A percentile compares a stretch with the other conserved stretches of the same genome.
Conservation (phyloP, 2,329 filamentous ascomycete species). For the Aspergillaceae sp. region DNA sequence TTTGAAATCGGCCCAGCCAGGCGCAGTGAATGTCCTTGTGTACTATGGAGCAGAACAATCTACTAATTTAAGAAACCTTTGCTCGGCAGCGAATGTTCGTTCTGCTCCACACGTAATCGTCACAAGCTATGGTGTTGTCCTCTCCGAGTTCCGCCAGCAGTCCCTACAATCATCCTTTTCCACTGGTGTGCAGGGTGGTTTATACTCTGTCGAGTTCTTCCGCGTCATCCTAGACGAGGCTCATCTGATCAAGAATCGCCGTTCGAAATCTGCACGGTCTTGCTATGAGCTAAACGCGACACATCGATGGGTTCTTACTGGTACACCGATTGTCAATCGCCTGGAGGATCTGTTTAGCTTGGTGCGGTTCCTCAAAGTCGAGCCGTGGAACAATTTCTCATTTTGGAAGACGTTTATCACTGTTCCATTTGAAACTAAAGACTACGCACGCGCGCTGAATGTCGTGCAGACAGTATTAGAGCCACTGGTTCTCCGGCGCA, state of each 20-base stretch:
- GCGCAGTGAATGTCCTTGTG: slow-evolving; percentile 72
- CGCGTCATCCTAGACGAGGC: slow-evolving; percentile 92
- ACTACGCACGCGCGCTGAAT: slow-evolving; percentile 86
- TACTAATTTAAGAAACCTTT: slow-evolving; percentile 67
- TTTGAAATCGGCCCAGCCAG: slow-evolving; percentile 76
- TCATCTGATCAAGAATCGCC: slow-evolving; percentile 82
- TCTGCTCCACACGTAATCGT: slow-evolving; percentile 84
- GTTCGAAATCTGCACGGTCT: slow-evolving; percentile 88
- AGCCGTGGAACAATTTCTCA: slow-evolving; percentile 97
- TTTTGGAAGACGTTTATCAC: slow-evolving; percentile 99
- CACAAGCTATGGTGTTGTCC: slow-evolving; percentile 84
- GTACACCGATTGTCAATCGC: slow-evolving; percentile 93
- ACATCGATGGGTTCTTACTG: slow-evolving; percentile 89
- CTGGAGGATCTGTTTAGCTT: slow-evolving; percentile 91
- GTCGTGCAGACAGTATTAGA: slow-evolving; percentile 96
- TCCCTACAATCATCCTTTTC: slow-evolving; percentile 41
- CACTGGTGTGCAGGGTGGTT: slow-evolving; percentile 50
- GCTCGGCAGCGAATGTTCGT: slow-evolving; percentile 63
- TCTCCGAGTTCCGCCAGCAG: slow-evolving; percentile 80
- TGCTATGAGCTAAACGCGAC: slow-evolving; percentile 81
- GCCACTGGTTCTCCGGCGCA: slow-evolving; percentile 86
- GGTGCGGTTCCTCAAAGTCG: slow-evolving; percentile 83
- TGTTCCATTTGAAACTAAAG: slow-evolving; percentile 88
- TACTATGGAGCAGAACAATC: slow-evolving; percentile 89
- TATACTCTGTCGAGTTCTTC: slow-evolving; percentile 93